A percentile compares a stretch with the other conserved stretches of the same genome.
phyloP scores from a whole-genome alignment of 352 stramenopile genomes.

The Phytopythium litorale region DNA sequence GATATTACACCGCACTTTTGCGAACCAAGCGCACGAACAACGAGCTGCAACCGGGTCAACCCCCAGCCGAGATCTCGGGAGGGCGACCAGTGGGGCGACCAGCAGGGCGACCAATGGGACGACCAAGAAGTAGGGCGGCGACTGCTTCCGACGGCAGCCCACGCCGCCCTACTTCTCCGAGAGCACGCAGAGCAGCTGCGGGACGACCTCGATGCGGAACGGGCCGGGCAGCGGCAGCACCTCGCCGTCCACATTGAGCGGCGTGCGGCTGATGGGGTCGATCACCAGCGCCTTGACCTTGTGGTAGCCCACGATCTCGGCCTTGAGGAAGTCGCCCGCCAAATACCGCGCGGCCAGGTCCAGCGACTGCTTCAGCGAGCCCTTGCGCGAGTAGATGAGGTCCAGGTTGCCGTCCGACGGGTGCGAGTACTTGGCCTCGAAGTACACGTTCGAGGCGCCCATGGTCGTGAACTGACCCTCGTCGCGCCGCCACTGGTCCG shows the following conservation, averaged over 20 bases:
- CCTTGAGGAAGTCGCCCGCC: conserved; percentile 49
- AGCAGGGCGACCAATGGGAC: no score
- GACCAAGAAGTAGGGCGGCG: no score
- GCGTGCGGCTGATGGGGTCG: conserved; percentile 49
- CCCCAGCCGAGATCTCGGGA: no score
- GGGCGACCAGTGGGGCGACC: no score
- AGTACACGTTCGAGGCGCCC: conserved; percentile 76
- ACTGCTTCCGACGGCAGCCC: no score
- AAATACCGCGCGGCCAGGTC: conserved; percentile 57
- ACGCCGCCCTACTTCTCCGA: conserved; percentile 59
- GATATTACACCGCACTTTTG: not conserved
- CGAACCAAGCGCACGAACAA: not conserved
- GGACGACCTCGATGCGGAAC: conserved; percentile 75
- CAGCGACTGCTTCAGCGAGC: conserved; percentile 33
- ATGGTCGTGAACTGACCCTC: conserved; percentile 45
- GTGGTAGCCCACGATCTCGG: conserved; percentile 59
- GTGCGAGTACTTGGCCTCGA: conserved; percentile 77
- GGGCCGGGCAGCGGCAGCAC: conserved; percentile 54
- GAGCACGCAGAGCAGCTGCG: conserved; percentile 60
- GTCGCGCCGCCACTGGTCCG: conserved; percentile 46
- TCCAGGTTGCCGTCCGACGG: conserved; percentile 80
- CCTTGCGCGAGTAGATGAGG: conserved; percentile 64
- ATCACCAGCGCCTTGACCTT: conserved; percentile 81
- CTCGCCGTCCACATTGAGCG: conserved; percentile 77
- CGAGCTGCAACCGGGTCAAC: not conserved